Conservation (phyloP, 2,329 filamentous ascomycete species). For the Sarocladium kiliense region DNA sequence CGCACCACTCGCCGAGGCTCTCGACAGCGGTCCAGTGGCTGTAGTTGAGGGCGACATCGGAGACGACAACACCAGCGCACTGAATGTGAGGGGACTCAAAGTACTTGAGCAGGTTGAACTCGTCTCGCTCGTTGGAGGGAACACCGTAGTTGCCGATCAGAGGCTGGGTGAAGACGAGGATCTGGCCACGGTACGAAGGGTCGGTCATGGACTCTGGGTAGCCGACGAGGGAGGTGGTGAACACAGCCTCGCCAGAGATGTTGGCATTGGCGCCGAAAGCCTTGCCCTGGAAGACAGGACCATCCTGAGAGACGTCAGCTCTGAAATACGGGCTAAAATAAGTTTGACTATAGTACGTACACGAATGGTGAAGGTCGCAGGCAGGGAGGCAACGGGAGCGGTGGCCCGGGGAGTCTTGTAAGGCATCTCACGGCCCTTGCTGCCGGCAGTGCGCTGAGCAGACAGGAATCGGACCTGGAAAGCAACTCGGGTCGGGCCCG, state of each 20-base stretch:
- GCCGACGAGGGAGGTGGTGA: slow-evolving; percentile 95
- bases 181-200: slow-evolving; percentile 87
- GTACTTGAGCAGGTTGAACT: slow-evolving; percentile 89
- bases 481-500: slow-evolving; percentile 32
- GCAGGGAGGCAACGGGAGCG: slow-evolving; percentile 50
- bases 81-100: slow-evolving; percentile 98
- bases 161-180: slow-evolving; percentile 96
- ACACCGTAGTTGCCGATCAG: slow-evolving; percentile 99
- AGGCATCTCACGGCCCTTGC: slow-evolving; percentile 65
- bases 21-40: slow-evolving; percentile 99
- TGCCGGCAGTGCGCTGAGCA: slow-evolving; percentile 48
- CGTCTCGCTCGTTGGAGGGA: slow-evolving; percentile 76
- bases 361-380: slow-evolving; percentile 89
- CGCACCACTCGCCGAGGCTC: slow-evolving; percentile 89
- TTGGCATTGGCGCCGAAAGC: slow-evolving; percentile 96
- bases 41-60: slow-evolving; percentile 89
- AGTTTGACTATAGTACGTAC: slow-evolving; percentile 54
- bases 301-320: slow-evolving; percentile 54
- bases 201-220: slow-evolving; percentile 95
- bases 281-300: slow-evolving; percentile 91
- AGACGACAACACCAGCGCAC: slow-evolving; percentile 91
- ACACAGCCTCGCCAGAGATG: slow-evolving; percentile 96
- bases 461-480: slow-evolving; percentile 32
- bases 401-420: slow-evolving; percentile 52
- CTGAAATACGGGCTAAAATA: slow-evolving; percentile 16